Base-by-base conservation (phyloP, 2,329 filamentous ascomycete species). In the Ceratocystis harringtonii region DNA sequence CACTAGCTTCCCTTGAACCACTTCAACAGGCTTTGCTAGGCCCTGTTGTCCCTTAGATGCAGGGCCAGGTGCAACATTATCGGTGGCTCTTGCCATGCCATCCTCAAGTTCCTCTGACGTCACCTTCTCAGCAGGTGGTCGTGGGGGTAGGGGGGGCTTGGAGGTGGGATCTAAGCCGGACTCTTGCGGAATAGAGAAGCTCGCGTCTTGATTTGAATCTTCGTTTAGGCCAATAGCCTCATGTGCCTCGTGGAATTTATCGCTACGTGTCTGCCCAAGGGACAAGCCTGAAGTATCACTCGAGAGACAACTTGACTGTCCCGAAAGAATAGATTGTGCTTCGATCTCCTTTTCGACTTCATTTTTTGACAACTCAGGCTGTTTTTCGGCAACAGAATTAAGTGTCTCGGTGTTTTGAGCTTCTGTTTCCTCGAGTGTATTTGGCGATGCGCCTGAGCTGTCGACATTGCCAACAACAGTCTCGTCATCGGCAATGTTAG, bases 261-360 rank as follows among this genome's bases (percentile, higher is more conserved):
- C 63, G 7, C 19, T 12, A 17, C 43, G 36, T n/a, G 55, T 22
- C 55, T 36, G 55, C 22, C 12, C 30, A 3, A 58, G 17, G 10
- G 65, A 67, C 7, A 55, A 62, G 5, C 65, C 25, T 1, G 65
- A 65, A 7, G 65, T 67, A 19, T 67, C 65, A 8, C 45, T 48
- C 15, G 65, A 67, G n/a, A 65, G 50, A 8, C 65, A 63, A 22
- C 65, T 67, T 17, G 65, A 67, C 22, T 64, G 50, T 19, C 57
- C 64, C 3, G 62, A 67, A 17, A 61, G 44, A 17, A 67, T 62
- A 45, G 65, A 66, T 15, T 50, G 50, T 1, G 19, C 55, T 10
- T 64, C 57, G 7, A 41, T 17, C 12, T 62, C 62, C 25, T 57
- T 58, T 12, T 43, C 36, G 15, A 32, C 12, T 36, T 19, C 28